Conservation (phyloP, 495 filamentous ascomycete genomes). For the Talaromyces liani region DNA sequence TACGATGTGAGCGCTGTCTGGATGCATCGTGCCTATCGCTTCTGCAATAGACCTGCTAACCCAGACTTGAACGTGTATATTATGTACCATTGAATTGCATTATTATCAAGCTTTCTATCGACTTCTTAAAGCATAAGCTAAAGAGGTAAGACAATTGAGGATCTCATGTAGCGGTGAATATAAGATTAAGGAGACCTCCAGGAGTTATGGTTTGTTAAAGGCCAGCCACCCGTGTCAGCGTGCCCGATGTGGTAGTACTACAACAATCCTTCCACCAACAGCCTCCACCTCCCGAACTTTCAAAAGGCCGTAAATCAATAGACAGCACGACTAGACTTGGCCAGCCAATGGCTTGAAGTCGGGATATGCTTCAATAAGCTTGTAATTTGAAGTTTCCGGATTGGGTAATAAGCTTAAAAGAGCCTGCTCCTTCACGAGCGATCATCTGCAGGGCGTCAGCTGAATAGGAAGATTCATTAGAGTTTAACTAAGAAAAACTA, state of each 20-base stretch:
- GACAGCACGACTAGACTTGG: not conserved
- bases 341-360: not conserved
- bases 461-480: not conserved
- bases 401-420: not conserved
- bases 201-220: not conserved
- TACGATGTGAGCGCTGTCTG: not conserved
- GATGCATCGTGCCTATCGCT: not conserved
- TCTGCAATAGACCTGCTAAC: not conserved
- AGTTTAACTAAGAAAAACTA: not conserved
- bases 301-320: not conserved
- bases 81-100: slow-evolving; percentile 1
- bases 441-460: not conserved
- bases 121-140: not conserved
- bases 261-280: too few relatives aligned
- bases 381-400: not conserved
- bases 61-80: not conserved
- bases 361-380: not conserved
- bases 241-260: too few relatives aligned
- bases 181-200: not conserved
- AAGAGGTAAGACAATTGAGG: not conserved
- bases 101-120: not conserved
- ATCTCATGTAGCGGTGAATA: not conserved
- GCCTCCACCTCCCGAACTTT: not conserved
- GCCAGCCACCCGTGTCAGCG: too few relatives aligned
- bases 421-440: not conserved